A percentile compares a stretch with the other conserved stretches of the same genome.
Evolutionary conservation across 345 rosid genomes (phyloP).

Genomic region (Lenwebbia sp.): DNA sequence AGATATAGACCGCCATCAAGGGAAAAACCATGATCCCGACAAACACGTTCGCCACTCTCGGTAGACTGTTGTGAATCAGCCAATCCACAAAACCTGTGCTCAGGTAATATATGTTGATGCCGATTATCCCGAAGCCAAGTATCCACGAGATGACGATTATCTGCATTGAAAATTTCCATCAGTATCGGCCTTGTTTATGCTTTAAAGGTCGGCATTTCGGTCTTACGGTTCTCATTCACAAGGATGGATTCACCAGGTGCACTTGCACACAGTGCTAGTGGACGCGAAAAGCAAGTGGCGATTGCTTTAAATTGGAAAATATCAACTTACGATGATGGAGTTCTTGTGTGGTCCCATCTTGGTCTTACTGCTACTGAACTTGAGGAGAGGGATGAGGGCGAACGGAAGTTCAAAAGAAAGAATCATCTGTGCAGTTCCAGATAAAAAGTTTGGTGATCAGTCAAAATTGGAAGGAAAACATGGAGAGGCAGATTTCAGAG

Average conservation of each 20-base stretch:
- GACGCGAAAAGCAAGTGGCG: not conserved
- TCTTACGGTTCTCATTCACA: not conserved
- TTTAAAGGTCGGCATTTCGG: not conserved
- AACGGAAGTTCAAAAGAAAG: constrained; percentile 72
- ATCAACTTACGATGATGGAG: constrained; percentile 29
- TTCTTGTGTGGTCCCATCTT: constrained; percentile 77
- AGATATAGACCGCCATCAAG: constrained; percentile 34
- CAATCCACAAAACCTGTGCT: constrained; percentile 39
- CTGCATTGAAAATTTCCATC: constrained; percentile 12
- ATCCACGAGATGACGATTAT: constrained; percentile 47
- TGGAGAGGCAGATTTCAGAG: not conserved
- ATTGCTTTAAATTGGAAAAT: not conserved
- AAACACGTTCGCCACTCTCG: constrained; percentile 25
- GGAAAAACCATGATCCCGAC: constrained; percentile 47
- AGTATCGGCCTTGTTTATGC: not conserved
- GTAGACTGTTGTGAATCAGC: constrained; percentile 33
- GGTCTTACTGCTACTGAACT: constrained; percentile 51
- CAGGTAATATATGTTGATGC: constrained; percentile 54
- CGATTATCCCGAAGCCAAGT: constrained; percentile 37
- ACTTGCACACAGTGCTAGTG: not conserved
- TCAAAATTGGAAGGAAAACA: not conserved
- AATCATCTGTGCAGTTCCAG: constrained; percentile 35
- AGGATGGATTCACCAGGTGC: not conserved
- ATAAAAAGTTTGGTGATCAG: not conserved
- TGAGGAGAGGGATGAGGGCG: constrained; percentile 65